phyloP scores from a whole-genome alignment of 495 filamentous ascomycete species.

The Aspergillus campestris region DNA sequence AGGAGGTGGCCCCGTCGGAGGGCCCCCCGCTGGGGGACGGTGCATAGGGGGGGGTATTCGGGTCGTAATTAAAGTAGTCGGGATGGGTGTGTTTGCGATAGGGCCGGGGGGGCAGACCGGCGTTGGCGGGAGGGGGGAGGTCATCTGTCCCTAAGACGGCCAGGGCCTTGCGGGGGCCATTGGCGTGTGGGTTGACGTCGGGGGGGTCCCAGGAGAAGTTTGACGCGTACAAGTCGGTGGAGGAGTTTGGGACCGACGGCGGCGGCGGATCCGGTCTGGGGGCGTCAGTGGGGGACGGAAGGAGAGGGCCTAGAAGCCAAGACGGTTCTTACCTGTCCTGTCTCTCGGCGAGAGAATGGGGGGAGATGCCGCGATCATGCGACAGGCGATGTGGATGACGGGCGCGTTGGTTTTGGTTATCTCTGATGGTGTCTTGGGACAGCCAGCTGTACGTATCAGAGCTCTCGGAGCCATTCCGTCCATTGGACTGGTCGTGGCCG shows the following conservation, averaged over 20 bases:
- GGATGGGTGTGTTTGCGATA: slow-evolving; percentile 17
- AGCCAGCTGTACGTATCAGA: slow-evolving; percentile 33
- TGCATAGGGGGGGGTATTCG: slow-evolving; percentile 29
- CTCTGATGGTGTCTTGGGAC: slow-evolving; percentile 40
- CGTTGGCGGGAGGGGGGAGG: slow-evolving; percentile 15
- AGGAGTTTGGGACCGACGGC: slow-evolving; percentile 7
- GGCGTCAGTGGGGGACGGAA: slow-evolving; percentile 4
- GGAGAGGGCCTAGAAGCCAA: background rate
- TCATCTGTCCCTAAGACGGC: slow-evolving; percentile 26
- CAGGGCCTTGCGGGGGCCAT: slow-evolving; percentile 34
- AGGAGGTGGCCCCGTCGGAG: slow-evolving; percentile 31
- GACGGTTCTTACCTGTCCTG: slow-evolving; percentile 32
- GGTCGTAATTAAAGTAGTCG: slow-evolving; percentile 24
- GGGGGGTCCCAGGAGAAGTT: slow-evolving; percentile 40
- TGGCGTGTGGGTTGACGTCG: slow-evolving; percentile 37
- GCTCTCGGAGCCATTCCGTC: slow-evolving; percentile 38
- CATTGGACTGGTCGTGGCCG: slow-evolving; percentile 24
- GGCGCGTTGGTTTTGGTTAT: slow-evolving; percentile 17
- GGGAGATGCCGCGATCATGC: slow-evolving; percentile 24
- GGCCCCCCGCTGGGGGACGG: slow-evolving; percentile 15
- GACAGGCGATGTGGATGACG: slow-evolving; percentile 12
- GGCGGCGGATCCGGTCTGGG: slow-evolving; percentile 18
- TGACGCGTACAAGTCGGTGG: slow-evolving; percentile 28
- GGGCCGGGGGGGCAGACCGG: slow-evolving; percentile 19
- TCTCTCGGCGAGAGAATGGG: slow-evolving; percentile 21